phyloP scores from a whole-genome alignment of 139 green algal genomes.

The Coelastrella sp. region DNA sequence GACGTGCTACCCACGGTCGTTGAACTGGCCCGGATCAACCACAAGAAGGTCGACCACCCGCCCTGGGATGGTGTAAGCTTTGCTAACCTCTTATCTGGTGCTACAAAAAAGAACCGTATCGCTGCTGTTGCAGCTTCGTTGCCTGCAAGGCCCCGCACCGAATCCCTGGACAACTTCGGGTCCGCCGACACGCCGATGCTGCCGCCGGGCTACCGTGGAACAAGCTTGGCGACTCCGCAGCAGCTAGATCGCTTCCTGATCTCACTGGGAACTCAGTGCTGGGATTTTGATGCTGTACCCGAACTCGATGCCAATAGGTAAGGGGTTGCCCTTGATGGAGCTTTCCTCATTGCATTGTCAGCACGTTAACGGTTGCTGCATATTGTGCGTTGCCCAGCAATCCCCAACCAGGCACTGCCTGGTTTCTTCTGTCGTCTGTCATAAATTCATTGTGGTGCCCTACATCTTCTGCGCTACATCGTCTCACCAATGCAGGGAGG shows the following conservation, averaged over 20 bases:
- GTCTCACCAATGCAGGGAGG: neutral
- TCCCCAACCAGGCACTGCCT: too few relatives aligned
- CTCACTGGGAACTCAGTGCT: constrained; percentile 2
- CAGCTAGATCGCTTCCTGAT: constrained; percentile 13
- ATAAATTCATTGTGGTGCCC: too few relatives aligned
- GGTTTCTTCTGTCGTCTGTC: neutral
- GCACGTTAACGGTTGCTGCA: neutral
- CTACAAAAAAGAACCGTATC: neutral
- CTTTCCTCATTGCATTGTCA: too few relatives aligned
- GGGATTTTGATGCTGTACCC: constrained; percentile 1
- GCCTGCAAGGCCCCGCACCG: too few relatives aligned
- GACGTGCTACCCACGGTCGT: constrained; percentile 33
- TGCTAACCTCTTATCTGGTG: neutral
- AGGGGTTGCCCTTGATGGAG: neutral
- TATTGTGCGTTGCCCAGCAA: neutral
- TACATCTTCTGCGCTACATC: neutral
- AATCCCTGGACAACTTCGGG: too few relatives aligned
- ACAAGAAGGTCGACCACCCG: neutral
- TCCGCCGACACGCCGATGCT: neutral
- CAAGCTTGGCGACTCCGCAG: neutral
- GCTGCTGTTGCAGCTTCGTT: neutral
- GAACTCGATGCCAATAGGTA: neutral
- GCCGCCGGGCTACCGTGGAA: neutral
- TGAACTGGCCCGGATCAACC: neutral
- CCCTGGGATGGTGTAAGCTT: constrained; percentile 1